A percentile compares a stretch with the other conserved stretches of the same genome.
Conservation (phyloP, 495 filamentous ascomycete species). For the Penicillium simplicissimum region DNA sequence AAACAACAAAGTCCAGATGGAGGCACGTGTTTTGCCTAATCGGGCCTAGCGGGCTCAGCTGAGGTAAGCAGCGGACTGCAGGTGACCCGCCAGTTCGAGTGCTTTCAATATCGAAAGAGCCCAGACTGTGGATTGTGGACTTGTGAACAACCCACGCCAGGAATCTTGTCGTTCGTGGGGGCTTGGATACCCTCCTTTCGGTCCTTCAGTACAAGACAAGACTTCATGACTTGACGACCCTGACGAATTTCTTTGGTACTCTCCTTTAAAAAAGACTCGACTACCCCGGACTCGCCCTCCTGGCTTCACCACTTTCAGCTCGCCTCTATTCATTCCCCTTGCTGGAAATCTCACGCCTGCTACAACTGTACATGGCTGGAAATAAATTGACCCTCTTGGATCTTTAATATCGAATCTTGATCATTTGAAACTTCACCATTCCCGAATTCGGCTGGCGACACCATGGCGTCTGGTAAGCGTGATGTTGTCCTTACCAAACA, state of each 20-base stretch:
- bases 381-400: neutral
- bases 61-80: slow-evolving; percentile 13
- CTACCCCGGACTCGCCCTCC: slow-evolving; percentile 9
- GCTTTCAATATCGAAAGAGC: slow-evolving; percentile 11
- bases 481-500: neutral
- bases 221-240: slow-evolving; percentile 48
- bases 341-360: neutral
- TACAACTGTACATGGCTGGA: slow-evolving; percentile 10
- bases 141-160: slow-evolving; percentile 1
- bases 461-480: slow-evolving; percentile 22
- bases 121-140: slow-evolving; percentile 1
- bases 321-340: neutral
- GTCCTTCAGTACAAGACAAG: slow-evolving; percentile 27
- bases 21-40: slow-evolving; percentile 11
- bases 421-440: neutral
- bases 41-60: slow-evolving; percentile 17
- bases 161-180: slow-evolving; percentile 11
- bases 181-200: slow-evolving; percentile 12
- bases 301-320: neutral
- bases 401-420: neutral
- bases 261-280: slow-evolving; percentile 27
- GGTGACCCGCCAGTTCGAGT: slow-evolving; percentile 15
- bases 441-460: neutral
- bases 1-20: neutral
- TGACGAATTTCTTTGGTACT: slow-evolving; percentile 50